Evolutionary conservation across 768 basidiomycete species (phyloP), one percentile per base, ranked within the genome.

Genomic region (Mycena crocata): DNA sequence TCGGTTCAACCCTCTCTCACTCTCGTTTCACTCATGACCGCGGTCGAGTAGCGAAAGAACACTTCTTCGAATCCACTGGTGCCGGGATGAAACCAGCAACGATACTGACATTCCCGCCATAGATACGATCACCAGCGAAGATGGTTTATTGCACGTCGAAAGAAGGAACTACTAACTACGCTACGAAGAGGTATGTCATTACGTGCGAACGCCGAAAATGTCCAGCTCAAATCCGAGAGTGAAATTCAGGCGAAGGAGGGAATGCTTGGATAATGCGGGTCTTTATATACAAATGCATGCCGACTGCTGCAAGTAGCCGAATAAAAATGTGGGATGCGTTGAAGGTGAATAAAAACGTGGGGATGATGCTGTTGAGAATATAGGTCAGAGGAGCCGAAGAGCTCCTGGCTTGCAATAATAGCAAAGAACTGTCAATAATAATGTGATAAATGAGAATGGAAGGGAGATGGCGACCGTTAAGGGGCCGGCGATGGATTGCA

Each of bases 391-490:
- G 55, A 81, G 75, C 57, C 81, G 73, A 57, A 82, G 74, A 32
- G 78, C 77, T 45, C 73, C 72, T 7, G 81, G 80, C 44, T 73
- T 76, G 28, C 78, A 80, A 73, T 83, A 83, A 70, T 79, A 84
- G 66, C 81, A 83, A 39, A 83, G 66, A 49, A 84, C 71, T 37
- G 79, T 81, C 54, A 82, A 69, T 46, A 79, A 74, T 28, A 83
- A 54, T 30, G 80, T 80, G 17, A 80, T 74, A 42, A 81, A 73
- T 19, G 81, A 77, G 61, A 82, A 64, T 32, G 80, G 78, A 57
- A 82, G 68, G 15, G 79, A 77, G 46, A 82, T 40, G 59, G 73
- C 72, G 26, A 74, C 71, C 52, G 75, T 72, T 13, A 76, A 64
- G 19, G 77, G 54, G n/a, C 75, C 68, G 23, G 72, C 62, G 17